Evolutionary conservation across 1,139 yeast species (phyloP), one percentile per base, ranked within the genome.

Genomic region (Blastobotrys apis): DNA sequence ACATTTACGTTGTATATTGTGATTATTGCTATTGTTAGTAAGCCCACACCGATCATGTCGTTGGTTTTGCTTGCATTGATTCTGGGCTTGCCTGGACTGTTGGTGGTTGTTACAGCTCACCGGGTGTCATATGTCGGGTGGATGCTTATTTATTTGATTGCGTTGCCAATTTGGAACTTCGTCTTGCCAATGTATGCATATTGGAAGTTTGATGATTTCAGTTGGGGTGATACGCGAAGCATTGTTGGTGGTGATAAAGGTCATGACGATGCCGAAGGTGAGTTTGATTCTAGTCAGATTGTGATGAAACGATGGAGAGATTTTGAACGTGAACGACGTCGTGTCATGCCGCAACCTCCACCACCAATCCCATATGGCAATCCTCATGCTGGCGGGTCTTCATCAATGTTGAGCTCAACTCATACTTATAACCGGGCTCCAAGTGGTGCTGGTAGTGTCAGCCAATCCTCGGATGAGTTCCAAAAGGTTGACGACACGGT

Each of bases 161-260:
- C 97, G 0, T 75, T 92, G 51, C 97, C 97, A 27, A 74, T 92
- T 50, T 92, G 98, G 98, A 92, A 92, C 64, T 85, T 92, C 62
- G 82, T 90, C 4, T 72, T 92, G 45, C 98, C 98, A 3, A 64
- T 79, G 41, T 86, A 92, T 66, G 87, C 97, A 0, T 92, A 69
- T 58, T 92, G 98, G 98, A 90, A 90, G 65, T 92, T 92, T 66
- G 98, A 92, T 65, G 98, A 92, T 65, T 92, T 92, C 69, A 80
- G 92, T 58, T 92, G 98, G 98, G 98, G 98, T 65, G 97, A 90
- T 54, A 92, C 98, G 4, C 78, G 98, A 72, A 75, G 84, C 17
- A 80, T 92, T 47, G 79, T 78, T 16, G 94, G 92, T 37, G 94
- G 79, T 9, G 71, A 65, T 44, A 69, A 68, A 50, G 78, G 73